Conservation (phyloP, 1,139 yeast genomes). For the Pichia sp. region DNA sequence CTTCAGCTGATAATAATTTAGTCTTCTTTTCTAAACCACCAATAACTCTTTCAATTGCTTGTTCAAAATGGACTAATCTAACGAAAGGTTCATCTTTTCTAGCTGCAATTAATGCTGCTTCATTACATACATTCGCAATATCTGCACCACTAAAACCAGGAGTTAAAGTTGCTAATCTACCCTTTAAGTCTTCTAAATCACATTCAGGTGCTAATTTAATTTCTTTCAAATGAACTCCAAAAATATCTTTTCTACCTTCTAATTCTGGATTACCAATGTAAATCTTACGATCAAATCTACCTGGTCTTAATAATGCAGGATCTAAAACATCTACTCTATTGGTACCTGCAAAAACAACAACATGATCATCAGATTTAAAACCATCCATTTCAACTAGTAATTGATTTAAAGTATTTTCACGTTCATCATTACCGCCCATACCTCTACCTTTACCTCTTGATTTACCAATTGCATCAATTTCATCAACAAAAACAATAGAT, state of each 20-base stretch:
- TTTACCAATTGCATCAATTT: conserved; percentile 97
- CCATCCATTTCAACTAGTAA: conserved; percentile 98
- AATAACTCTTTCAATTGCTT: conserved; percentile 93
- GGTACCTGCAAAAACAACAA: conserved; percentile 95
- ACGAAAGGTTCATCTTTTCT: conserved; percentile 68
- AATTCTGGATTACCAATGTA: conserved; percentile 88
- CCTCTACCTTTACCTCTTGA: conserved; percentile 65
- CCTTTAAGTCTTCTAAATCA: conserved; percentile 53
- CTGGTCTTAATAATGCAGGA: conserved; percentile 90
- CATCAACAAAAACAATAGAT: conserved; percentile 89
- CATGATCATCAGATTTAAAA: conserved; percentile 81
- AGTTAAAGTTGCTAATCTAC: conserved; percentile 87
- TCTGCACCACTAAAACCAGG: conserved; percentile 99
- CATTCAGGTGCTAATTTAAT: conserved; percentile 46
- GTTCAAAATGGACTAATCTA: conserved; percentile 75
- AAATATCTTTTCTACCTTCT: conserved; percentile 88
- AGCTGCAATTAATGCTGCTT: conserved; percentile 95
- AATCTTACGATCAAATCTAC: conserved; percentile 93
- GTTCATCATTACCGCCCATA: conserved; percentile 85
- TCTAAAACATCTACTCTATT: conserved; percentile 92
- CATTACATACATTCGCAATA: conserved; percentile 94
- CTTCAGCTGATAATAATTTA: conserved; percentile 73
- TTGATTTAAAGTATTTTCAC: conserved; percentile 94
- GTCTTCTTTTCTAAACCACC: conserved; percentile 94
- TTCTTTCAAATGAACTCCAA: conserved; percentile 72